Conservation (phyloP, 768 basidiomycete species). For the Russula ochroleuca region DNA sequence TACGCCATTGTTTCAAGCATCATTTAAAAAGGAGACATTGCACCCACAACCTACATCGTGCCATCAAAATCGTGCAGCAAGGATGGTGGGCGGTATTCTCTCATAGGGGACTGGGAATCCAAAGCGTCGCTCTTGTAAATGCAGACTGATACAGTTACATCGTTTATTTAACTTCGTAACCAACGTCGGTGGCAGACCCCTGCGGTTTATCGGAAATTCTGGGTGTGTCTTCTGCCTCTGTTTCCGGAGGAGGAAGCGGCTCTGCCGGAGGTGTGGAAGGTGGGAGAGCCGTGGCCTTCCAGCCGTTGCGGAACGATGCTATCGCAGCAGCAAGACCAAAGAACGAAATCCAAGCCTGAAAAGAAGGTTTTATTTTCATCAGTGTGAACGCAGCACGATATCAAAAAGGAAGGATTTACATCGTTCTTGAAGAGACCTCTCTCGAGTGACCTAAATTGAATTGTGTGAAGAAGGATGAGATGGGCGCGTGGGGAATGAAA, state of each 20-base stretch:
- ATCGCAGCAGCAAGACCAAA: constrained; percentile 23
- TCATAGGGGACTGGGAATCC: not conserved
- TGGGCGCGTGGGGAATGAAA: not conserved
- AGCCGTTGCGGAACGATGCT: constrained; percentile 25
- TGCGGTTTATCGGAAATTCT: constrained; percentile 1
- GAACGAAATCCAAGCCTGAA: constrained; percentile 19
- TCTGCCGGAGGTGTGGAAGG: not conserved
- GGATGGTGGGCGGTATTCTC: not conserved
- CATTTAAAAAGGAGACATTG: not conserved
- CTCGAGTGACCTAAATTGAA: constrained; percentile 21
- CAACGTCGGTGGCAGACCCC: not conserved
- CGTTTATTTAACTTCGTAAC: not conserved
- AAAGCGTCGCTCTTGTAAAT: not conserved
- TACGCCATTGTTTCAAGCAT: not conserved
- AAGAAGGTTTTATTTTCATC: not conserved
- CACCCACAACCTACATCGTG: not conserved
- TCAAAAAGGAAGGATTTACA: not conserved
- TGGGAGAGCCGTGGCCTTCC: constrained; percentile 21
- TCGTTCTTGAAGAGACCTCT: constrained; percentile 27
- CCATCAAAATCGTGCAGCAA: not conserved
- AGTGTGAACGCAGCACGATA: not conserved
- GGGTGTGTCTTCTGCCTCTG: not conserved
- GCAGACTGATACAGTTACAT: too few relatives aligned
- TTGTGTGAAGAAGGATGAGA: too few relatives aligned
- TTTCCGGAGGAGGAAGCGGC: not conserved